Evolutionary conservation across 192 early-diverging fungal species (phyloP), one percentile per base, ranked within the genome.

Genomic region (Polychytrium aggregatum): DNA sequence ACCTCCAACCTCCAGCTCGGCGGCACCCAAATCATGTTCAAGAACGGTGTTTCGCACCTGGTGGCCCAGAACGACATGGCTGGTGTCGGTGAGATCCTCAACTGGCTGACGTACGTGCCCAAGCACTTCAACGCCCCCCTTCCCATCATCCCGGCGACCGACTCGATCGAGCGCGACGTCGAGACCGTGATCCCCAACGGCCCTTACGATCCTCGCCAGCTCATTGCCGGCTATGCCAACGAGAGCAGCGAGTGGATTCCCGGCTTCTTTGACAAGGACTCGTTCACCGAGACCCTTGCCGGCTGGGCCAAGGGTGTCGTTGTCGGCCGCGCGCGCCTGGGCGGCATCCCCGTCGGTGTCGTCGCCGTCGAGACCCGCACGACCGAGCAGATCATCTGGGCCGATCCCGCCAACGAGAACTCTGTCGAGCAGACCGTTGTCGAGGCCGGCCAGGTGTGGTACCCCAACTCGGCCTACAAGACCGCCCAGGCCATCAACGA

Each of bases 1-100:
- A 83, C 91, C 16, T 92, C 89, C 33, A 98, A 98, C 71, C 56
- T 98, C 64, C 95, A 98, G 66, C 74, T 98, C 22, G 95, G 95
- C 46, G 95, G 95, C 40, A 96, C 92, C 22, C 91, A 93, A 68
- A 95, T 98, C 68, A 98, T 98, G 95, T 88, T 86, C 77, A 87
- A 87, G 72, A 98, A 98, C 72, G 95, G 95, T 49, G 88, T 98
- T 4, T 95, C 95, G 13, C 92, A 98, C 56, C 68, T 97, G 64
- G 90, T 90, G 2, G 92, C 89, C 22, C 79, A 91, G 51, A 92
- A 98, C 65, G 92, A 97, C 59, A 84, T 95, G 53, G 76, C 83
- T 46, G 92, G 90, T 56, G 87, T 98, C 44, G 63, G 71, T 50
- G 85, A 95, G 74, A 90, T 96, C 53, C 60, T 93, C 41, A 82